Percentiles rank a stretch among this genome's conserved stretches.
Evolutionary conservation across 2,329 filamentous ascomycete genomes (phyloP).

Genomic region (Hypoxylon sp.): DNA sequence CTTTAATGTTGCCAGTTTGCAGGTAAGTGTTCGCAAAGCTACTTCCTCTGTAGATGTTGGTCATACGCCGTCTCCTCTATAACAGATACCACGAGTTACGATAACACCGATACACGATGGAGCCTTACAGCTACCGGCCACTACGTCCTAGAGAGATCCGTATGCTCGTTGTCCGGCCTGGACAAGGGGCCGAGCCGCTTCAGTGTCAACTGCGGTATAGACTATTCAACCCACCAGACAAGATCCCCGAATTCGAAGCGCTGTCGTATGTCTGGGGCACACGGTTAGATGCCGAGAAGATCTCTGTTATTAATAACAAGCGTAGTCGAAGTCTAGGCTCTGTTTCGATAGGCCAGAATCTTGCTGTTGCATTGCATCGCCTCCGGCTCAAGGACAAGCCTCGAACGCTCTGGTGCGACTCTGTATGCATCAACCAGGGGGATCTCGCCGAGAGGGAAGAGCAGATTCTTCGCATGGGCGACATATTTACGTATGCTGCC

Average conservation of each 20-base stretch:
- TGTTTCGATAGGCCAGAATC: background rate
- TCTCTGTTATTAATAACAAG: background rate
- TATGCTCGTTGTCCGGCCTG: background rate
- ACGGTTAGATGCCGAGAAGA: constrained; percentile 5
- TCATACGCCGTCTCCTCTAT: background rate
- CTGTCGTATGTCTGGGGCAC: constrained; percentile 15
- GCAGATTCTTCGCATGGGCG: constrained; percentile 3
- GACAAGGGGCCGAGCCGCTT: background rate
- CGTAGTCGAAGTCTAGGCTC: background rate
- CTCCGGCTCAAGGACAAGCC: background rate
- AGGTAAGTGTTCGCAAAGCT: background rate
- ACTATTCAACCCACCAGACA: background rate
- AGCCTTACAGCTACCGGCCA: background rate
- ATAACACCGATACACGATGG: background rate
- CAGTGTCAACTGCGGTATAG: background rate
- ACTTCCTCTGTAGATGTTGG: background rate
- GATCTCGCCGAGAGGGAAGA: constrained; percentile 4
- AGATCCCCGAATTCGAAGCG: constrained; percentile 4
- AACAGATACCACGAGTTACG: background rate
- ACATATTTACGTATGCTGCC: background rate
- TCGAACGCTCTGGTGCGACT: background rate
- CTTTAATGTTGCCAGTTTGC: background rate
- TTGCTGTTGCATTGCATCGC: background rate
- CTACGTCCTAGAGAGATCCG: background rate
- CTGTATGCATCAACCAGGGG: constrained; percentile 1